phyloP scores from a whole-genome alignment of 2,329 filamentous ascomycete species.

The Rutstroemia sp. region DNA sequence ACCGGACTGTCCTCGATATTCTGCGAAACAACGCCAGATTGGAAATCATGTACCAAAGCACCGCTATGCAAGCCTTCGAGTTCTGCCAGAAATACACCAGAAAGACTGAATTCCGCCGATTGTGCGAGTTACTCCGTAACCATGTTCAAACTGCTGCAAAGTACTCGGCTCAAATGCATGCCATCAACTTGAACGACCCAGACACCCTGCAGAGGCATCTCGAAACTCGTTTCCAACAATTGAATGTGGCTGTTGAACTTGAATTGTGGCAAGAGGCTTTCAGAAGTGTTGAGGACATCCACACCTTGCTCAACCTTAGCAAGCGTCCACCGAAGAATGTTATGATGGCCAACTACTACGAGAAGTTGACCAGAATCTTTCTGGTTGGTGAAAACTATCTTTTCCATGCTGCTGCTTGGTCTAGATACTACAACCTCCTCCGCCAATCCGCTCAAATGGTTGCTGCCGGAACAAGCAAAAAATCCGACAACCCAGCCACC shows the following conservation, averaged over 20 bases:
- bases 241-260: conserved; percentile 95
- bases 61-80: conserved; percentile 95
- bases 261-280: conserved; percentile 99
- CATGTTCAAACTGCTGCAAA: conserved; percentile 99
- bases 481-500: conserved; percentile 88
- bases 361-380: conserved; percentile 98
- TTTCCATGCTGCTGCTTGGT: conserved; percentile 97
- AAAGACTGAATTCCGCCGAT: conserved; percentile 98
- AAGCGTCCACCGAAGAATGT: conserved; percentile 97
- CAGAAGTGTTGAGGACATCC: conserved; percentile 97
- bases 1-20: conserved; percentile 96
- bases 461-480: conserved; percentile 77
- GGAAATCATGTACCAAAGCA: conserved; percentile 97
- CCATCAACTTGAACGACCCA: conserved; percentile 96
- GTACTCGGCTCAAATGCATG: conserved; percentile 98
- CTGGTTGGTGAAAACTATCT: conserved; percentile 98
- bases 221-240: conserved; percentile 95
- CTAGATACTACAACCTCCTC: conserved; percentile 92
- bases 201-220: conserved; percentile 96
- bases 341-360: conserved; percentile 99
- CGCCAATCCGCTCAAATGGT: conserved; percentile 82
- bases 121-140: conserved; percentile 96
- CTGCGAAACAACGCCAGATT: conserved; percentile 97
- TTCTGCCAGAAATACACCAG: conserved; percentile 97
- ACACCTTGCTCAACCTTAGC: conserved; percentile 93